These are phyloP conservation scores for Tetrapisispora taiwanensis DNA, from an alignment of 805 yeast species.

Conservation along the genomic window DNA sequence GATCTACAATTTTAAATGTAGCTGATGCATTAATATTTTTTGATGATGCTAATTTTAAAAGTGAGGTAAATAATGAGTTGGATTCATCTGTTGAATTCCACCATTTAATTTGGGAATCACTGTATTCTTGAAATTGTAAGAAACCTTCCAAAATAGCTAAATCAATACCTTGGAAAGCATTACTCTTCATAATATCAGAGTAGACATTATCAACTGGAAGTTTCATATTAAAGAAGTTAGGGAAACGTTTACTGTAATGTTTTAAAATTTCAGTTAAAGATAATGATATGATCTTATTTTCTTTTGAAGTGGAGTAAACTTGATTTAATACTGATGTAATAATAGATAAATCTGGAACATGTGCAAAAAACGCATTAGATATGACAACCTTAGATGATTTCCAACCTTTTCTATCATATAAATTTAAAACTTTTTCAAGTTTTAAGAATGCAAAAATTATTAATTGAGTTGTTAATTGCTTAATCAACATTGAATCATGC, in stretches of 20 bases:
- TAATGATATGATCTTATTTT: constrained; percentile 38
- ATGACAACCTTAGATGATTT: constrained; percentile 27
- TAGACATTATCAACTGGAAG: constrained; percentile 30
- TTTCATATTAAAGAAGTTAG: constrained; percentile 26
- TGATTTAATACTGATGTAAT: constrained; percentile 37
- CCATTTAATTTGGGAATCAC: constrained; percentile 58
- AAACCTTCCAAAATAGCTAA: constrained; percentile 48
- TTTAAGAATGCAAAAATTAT: constrained; percentile 46
- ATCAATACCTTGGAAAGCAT: constrained; percentile 41
- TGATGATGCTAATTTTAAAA: constrained; percentile 44
- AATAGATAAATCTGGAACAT: constrained; percentile 38
- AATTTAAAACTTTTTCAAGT: constrained; percentile 32
- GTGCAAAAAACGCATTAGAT: constrained; percentile 25
- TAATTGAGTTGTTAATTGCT: constrained; percentile 55
- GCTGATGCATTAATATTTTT: constrained; percentile 22
- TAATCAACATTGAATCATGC: constrained; percentile 40
- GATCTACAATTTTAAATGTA: constrained; percentile 36
- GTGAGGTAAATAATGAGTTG: constrained; percentile 56
- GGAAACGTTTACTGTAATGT: constrained; percentile 32
- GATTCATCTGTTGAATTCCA: constrained; percentile 48
- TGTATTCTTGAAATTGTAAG: constrained; percentile 49
- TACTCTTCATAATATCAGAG: constrained; percentile 26
- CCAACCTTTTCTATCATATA: constrained; percentile 36
- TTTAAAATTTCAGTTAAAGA: constrained; percentile 39
- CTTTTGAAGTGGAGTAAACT: constrained; percentile 27